phyloP scores from a whole-genome alignment of 495 filamentous ascomycete species.

The Lasiosphaeris hirsuta region DNA sequence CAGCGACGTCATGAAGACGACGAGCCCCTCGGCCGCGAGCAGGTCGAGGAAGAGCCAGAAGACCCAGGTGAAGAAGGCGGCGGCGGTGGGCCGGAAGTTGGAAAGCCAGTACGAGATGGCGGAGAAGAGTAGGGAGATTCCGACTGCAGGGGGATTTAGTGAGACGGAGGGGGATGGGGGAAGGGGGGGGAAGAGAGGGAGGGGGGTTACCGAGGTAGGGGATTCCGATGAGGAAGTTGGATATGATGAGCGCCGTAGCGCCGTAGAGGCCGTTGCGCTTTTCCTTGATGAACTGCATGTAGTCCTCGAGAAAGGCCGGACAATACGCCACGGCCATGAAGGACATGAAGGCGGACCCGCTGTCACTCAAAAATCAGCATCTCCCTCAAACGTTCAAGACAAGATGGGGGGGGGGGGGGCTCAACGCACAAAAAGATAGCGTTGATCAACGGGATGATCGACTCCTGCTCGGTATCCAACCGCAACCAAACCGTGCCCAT shows the following conservation, averaged over 20 bases:
- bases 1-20: constrained; percentile 68
- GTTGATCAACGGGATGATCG: constrained; percentile 76
- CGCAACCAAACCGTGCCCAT: constrained; percentile 85
- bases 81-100: constrained; percentile 64
- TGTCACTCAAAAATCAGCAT: constrained; percentile 42
- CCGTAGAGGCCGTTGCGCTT: constrained; percentile 79
- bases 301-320: constrained; percentile 78
- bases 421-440: constrained; percentile 53
- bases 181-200: constrained; percentile 22
- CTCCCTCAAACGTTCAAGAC: not conserved
- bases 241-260: constrained; percentile 63
- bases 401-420: constrained; percentile 24
- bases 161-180: constrained; percentile 9
- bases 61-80: constrained; percentile 73
- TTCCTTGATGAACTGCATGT: constrained; percentile 69
- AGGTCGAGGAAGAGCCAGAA: constrained; percentile 87
- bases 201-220: constrained; percentile 59
- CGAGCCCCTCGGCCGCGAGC: constrained; percentile 73
- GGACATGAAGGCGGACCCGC: constrained; percentile 81
- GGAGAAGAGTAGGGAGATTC: constrained; percentile 72
- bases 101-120: constrained; percentile 74
- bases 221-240: constrained; percentile 78
- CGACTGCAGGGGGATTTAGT: constrained; percentile 35
- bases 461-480: constrained; percentile 56
- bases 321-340: constrained; percentile 90